Conservation (phyloP, 2,329 filamentous ascomycete genomes). For the Blastomyces silverae region DNA sequence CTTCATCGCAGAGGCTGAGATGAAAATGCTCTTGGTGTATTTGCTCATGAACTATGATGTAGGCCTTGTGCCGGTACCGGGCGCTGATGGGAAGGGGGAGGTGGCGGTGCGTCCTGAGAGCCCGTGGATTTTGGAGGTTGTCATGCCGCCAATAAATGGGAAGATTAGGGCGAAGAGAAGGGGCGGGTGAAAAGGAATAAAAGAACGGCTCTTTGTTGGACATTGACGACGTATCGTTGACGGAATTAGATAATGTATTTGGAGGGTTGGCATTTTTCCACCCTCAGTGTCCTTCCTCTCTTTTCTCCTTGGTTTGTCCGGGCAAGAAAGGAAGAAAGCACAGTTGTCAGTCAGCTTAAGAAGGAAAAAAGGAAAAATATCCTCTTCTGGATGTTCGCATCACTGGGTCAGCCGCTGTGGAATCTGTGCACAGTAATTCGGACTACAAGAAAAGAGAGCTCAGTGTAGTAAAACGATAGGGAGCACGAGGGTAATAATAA, state of each 20-base stretch:
- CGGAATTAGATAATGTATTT: not conserved
- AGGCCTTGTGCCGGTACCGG: not conserved
- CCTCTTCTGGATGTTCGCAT: not conserved
- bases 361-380: too few species aligned
- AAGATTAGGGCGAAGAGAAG: conserved; percentile 5
- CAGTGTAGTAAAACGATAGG: not conserved
- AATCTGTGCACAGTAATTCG: not conserved
- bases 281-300: too few species aligned
- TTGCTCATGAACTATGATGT: conserved; percentile 11
- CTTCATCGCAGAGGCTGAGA: conserved; percentile 2
- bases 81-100: not conserved
- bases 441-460: not conserved
- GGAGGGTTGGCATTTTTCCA: not conserved
- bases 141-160: not conserved
- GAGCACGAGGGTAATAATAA: not conserved
- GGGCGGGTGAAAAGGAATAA: not conserved
- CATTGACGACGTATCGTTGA: not conserved
- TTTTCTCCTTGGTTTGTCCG: too few species aligned
- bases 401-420: not conserved
- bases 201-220: not conserved
- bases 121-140: conserved; percentile 5
- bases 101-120: not conserved
- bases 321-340: too few species aligned
- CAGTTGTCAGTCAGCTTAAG: too few species aligned
- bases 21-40: conserved; percentile 1